Percentiles rank a stretch among this genome's conserved stretches.
Evolutionary conservation across 2,329 filamentous ascomycete species (phyloP).

Genomic region (Hyphodiscus sp.): DNA sequence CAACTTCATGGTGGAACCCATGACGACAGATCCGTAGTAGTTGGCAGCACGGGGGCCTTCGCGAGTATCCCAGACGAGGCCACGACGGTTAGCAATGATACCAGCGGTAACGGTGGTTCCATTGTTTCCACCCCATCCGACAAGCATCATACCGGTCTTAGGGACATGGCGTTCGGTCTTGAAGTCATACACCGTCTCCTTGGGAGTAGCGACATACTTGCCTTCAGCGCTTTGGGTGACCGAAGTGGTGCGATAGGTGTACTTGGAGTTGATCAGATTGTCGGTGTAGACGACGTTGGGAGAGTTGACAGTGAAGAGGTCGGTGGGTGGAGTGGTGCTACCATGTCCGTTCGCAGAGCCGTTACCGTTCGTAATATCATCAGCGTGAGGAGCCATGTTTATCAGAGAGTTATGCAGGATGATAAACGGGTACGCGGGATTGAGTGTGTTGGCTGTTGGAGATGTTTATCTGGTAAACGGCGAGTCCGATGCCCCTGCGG

Average conservation of each 20-base stretch:
- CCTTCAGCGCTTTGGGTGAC: slow-evolving; percentile 64
- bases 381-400: slow-evolving; percentile 90
- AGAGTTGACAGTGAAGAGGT: slow-evolving; percentile 81
- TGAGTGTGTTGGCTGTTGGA: slow-evolving; percentile 20
- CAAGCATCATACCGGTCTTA: slow-evolving; percentile 94
- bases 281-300: slow-evolving; percentile 91
- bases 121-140: slow-evolving; percentile 98
- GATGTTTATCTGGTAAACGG: slow-evolving; percentile 46
- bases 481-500: slow-evolving; percentile 73
- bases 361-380: slow-evolving; percentile 38
- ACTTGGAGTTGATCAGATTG: slow-evolving; percentile 82
- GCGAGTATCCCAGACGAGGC: slow-evolving; percentile 86
- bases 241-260: slow-evolving; percentile 91
- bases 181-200: slow-evolving; percentile 92
- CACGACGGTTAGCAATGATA: slow-evolving; percentile 89
- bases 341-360: slow-evolving; percentile 58
- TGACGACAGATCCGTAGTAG: slow-evolving; percentile 97
- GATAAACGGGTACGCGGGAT: slow-evolving; percentile 1
- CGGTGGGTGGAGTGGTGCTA: slow-evolving; percentile 45
- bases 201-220: slow-evolving; percentile 76
- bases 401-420: slow-evolving; percentile 13
- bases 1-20: slow-evolving; percentile 96
- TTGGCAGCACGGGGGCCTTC: slow-evolving; percentile 81
- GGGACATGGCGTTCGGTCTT: slow-evolving; percentile 91
- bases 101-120: slow-evolving; percentile 94